Percentiles rank a stretch among this genome's conserved stretches.
These are phyloP conservation scores for Peltaster fructicola DNA, from an alignment of 2,329 filamentous ascomycete species.

Conservation along the genomic window DNA sequence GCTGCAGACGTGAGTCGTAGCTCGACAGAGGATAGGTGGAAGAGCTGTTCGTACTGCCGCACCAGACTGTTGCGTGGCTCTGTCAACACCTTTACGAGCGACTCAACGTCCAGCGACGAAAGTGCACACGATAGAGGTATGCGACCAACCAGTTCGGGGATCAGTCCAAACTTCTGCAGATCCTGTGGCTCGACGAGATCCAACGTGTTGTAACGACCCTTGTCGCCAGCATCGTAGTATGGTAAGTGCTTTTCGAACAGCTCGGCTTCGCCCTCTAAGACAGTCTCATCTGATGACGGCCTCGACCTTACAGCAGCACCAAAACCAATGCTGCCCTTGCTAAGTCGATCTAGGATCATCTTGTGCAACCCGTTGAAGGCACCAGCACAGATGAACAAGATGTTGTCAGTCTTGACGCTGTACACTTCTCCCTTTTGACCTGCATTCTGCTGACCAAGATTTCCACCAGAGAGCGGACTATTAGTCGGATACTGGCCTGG, in stretches of 20 bases:
- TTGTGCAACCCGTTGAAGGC: constrained; percentile 90
- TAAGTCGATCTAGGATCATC: constrained; percentile 68
- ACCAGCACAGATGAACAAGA: constrained; percentile 90
- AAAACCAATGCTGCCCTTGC: constrained; percentile 77
- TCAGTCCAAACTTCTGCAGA: constrained; percentile 50
- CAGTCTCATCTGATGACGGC: constrained; percentile 35
- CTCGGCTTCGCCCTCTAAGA: constrained; percentile 42
- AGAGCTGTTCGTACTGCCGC: constrained; percentile 75
- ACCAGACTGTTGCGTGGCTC: constrained; percentile 81
- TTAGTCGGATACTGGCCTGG: constrained; percentile 18
- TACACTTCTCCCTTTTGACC: constrained; percentile 38
- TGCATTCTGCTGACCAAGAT: constrained; percentile 10
- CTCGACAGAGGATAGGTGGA: constrained; percentile 59
- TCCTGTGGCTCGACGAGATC: constrained; percentile 60
- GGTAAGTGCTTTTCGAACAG: constrained; percentile 25
- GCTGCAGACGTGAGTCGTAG: constrained; percentile 70
- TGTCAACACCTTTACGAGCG: constrained; percentile 72
- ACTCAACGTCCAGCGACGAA: constrained; percentile 48
- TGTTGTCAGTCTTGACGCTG: constrained; percentile 83
- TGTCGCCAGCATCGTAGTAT: constrained; percentile 29
- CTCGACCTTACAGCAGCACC: constrained; percentile 56
- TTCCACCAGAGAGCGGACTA: constrained; percentile 20
- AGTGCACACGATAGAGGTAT: constrained; percentile 81
- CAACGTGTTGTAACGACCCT: constrained; percentile 55
- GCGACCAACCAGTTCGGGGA: constrained; percentile 88